Evolutionary conservation across 768 basidiomycete genomes (phyloP).

Genomic region (Rubroboletus satanas): DNA sequence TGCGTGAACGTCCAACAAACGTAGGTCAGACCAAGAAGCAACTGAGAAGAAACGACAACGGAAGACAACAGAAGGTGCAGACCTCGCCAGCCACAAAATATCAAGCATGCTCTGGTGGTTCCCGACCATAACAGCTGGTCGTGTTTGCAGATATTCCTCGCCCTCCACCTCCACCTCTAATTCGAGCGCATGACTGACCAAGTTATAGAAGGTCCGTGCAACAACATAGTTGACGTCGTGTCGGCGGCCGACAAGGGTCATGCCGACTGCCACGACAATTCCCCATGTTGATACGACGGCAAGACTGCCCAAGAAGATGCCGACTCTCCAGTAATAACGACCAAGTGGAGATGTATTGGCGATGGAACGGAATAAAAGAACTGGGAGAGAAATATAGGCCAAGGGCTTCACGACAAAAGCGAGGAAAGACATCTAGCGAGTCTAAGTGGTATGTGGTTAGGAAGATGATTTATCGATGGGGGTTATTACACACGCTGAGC

Average conservation of each 20-base stretch:
- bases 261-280: conserved; percentile 58
- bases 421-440: conserved; percentile 57
- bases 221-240: conserved; percentile 81
- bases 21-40: conserved; percentile 1
- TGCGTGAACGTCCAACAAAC: conserved; percentile 26
- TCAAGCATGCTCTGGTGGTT: conserved; percentile 97
- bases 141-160: conserved; percentile 68
- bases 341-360: conserved; percentile 51
- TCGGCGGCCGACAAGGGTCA: conserved; percentile 63
- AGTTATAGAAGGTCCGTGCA: conserved; percentile 75
- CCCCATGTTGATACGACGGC: conserved; percentile 70
- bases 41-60: conserved; percentile 9
- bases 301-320: conserved; percentile 70
- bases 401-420: conserved; percentile 60
- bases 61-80: conserved; percentile 28
- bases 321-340: conserved; percentile 69
- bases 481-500: conserved; percentile 23
- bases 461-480: conserved; percentile 11
- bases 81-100: conserved; percentile 78
- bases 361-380: conserved; percentile 60
- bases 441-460: conserved; percentile 8
- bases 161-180: conserved; percentile 79
- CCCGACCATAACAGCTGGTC: conserved; percentile 72
- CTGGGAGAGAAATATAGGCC: conserved; percentile 73
- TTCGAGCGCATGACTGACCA: conserved; percentile 61